phyloP scores from a whole-genome alignment of 371 early-diverging fungal genomes.

The Mortierella sp. region DNA sequence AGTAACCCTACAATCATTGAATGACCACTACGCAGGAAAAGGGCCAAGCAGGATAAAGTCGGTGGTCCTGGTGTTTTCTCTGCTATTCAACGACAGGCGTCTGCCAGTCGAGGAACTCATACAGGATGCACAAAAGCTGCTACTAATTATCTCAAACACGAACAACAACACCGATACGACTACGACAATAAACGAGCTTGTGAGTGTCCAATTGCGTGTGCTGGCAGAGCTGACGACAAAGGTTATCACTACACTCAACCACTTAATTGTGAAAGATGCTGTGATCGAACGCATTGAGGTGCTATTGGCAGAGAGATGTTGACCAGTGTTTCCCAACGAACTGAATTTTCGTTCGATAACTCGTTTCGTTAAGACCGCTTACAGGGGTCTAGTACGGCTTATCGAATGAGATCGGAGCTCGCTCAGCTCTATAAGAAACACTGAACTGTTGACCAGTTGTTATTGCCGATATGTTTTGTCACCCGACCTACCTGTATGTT shows the following conservation, averaged over 20 bases:
- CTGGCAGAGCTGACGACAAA: slow-evolving; percentile 7
- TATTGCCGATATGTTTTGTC: too few relatives aligned
- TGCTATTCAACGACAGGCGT: slow-evolving; percentile 15
- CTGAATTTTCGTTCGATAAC: slow-evolving; percentile 7
- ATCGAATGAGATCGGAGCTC: neutral
- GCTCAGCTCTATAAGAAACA: neutral
- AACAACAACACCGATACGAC: slow-evolving; percentile 1
- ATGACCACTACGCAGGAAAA: slow-evolving; percentile 19
- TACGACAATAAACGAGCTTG: slow-evolving; percentile 4
- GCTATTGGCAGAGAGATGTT: slow-evolving; percentile 14
- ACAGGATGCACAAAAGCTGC: neutral
- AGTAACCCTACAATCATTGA: slow-evolving; percentile 15
- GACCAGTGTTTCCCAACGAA: slow-evolving; percentile 21
- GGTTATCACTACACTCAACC: slow-evolving; percentile 17
- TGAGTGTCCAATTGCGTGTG: slow-evolving; percentile 8
- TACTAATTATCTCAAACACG: slow-evolving; percentile 2
- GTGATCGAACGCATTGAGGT: slow-evolving; percentile 14
- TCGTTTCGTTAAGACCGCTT: too few relatives aligned
- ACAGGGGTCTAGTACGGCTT: too few relatives aligned
- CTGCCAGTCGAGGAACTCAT: neutral
- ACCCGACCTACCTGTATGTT: too few relatives aligned
- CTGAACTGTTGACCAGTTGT: neutral
- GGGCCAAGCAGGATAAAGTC: slow-evolving; percentile 11
- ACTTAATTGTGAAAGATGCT: slow-evolving; percentile 11
- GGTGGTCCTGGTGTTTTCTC: slow-evolving; percentile 16